Evolutionary conservation across 208 protist genomes (phyloP).

Genomic region (Trypanosoma melophagium): DNA sequence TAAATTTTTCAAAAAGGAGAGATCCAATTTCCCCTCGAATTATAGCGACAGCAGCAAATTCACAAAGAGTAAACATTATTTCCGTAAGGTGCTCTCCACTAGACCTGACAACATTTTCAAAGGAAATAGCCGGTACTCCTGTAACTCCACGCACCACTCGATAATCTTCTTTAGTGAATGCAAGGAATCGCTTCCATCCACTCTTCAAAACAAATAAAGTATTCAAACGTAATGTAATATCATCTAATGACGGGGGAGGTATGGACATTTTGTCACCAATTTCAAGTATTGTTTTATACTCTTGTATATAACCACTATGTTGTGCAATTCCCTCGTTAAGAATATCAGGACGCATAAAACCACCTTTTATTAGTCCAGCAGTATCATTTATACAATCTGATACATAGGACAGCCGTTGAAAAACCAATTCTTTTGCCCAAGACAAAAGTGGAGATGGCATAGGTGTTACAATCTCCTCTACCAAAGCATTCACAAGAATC

Average conservation of each 20-base stretch:
- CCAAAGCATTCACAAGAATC: neutral
- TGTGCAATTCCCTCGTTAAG: neutral
- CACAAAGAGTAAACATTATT: slow-evolving; percentile 30
- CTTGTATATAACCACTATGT: neutral
- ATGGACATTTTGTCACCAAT: neutral
- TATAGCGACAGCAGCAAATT: slow-evolving; percentile 25
- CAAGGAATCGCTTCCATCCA: neutral
- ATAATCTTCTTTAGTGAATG: slow-evolving; percentile 21
- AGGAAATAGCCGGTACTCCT: slow-evolving; percentile 30
- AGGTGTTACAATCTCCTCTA: neutral
- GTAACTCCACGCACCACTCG: slow-evolving; percentile 39
- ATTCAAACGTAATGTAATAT: neutral
- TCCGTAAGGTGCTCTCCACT: slow-evolving; percentile 10
- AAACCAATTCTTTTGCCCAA: neutral
- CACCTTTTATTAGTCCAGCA: neutral
- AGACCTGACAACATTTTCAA: slow-evolving; percentile 14
- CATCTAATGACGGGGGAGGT: neutral
- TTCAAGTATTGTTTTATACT: slow-evolving; percentile 5
- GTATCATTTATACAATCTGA: neutral
- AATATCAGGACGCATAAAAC: neutral
- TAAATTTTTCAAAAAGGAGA: slow-evolving; percentile 11
- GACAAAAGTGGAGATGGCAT: neutral
- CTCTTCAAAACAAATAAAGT: neutral
- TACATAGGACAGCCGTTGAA: neutral
- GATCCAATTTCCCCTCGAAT: slow-evolving; percentile 8